Base-by-base conservation (phyloP, 257 asterid species). In the Fraxinus americana region DNA sequence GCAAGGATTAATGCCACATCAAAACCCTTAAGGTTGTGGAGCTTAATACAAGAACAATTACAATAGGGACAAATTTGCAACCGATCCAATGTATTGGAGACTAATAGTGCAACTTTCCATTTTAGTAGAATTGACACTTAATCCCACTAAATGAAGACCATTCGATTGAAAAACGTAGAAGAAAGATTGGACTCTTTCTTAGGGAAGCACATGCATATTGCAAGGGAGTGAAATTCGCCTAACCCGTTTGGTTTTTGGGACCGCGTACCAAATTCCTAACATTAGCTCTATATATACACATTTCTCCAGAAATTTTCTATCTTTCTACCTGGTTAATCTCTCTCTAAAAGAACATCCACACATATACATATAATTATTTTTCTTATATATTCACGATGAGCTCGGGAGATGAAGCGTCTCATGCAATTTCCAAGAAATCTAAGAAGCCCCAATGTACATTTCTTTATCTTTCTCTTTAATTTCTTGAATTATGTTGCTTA, bases 191-290 rank as follows among this genome's bases (percentile, higher is more conserved):
- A 19, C 27, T 23, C 35, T 63, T 23, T 63, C 68, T 10, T 11
- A 2, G 12, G 14, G 34, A 27, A 13, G 54, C 54, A 4, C 35
- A 25, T 25, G 34, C 68, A 63, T 8, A 63, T 25, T 25, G 68
- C 68, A 63, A 23, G 68, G 14, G 32, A 63, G 68, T 25, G 68
- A 30, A 63, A 63, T 63, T 63, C 68, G 63, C 63, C 10, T 54
- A 45, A 45, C n/a, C 54, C 4, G 4, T 13, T 45, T 45, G 52
- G 19, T 45, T 45, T 45, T 45, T 57, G 25, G n/a, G 66, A 57
- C 66, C 63, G 61, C 25, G 23, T 19, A 57, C 27, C 29, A 19
- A 57, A 57, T 57, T 57, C 66, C 8, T 57, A 57, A 57, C 0
- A 57, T 57, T 57, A 57, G 66, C 13, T 17, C 66, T n/a, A 11